Evolutionary conservation across 1,139 yeast species (phyloP).

Genomic region (Spencermartinsiella ligniputridi): DNA sequence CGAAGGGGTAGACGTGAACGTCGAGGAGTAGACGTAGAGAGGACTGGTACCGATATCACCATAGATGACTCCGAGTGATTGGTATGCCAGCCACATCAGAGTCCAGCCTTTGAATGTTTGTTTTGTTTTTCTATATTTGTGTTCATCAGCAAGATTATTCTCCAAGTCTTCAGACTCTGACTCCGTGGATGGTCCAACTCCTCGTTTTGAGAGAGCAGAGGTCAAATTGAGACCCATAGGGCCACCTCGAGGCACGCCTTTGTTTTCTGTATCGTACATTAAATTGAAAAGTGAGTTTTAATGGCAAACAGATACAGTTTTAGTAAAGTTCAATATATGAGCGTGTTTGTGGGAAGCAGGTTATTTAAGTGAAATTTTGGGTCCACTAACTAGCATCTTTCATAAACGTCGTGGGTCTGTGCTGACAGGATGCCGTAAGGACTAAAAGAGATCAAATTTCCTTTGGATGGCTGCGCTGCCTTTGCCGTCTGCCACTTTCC

Average conservation of each 20-base stretch:
- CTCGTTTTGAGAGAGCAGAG: neutral
- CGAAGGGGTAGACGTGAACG: slow-evolving; percentile 38
- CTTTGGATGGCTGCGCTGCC: too few relatives aligned
- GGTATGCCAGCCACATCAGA: slow-evolving; percentile 20
- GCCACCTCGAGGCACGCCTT: neutral
- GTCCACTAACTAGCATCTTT: too few relatives aligned
- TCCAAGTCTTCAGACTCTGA: neutral
- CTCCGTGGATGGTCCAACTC: neutral
- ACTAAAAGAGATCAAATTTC: too few relatives aligned
- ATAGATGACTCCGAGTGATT: slow-evolving; percentile 50
- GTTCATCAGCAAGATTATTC: neutral
- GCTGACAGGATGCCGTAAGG: too few relatives aligned
- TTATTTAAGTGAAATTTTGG: too few relatives aligned
- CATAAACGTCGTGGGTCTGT: too few relatives aligned
- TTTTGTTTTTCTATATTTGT: slow-evolving; percentile 5
- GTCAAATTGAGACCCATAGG: neutral
- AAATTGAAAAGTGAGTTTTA: too few relatives aligned
- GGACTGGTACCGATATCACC: slow-evolving; percentile 64
- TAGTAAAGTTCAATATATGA: too few relatives aligned
- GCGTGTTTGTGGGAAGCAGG: too few relatives aligned
- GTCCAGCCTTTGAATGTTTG: slow-evolving; percentile 11
- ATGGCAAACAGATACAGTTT: too few relatives aligned
- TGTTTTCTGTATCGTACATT: neutral
- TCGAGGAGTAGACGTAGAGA: slow-evolving; percentile 47
- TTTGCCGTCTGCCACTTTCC: too few relatives aligned